Conservation (phyloP, 2,329 filamentous ascomycete genomes). For the Dothideomycetidae sp. region DNA sequence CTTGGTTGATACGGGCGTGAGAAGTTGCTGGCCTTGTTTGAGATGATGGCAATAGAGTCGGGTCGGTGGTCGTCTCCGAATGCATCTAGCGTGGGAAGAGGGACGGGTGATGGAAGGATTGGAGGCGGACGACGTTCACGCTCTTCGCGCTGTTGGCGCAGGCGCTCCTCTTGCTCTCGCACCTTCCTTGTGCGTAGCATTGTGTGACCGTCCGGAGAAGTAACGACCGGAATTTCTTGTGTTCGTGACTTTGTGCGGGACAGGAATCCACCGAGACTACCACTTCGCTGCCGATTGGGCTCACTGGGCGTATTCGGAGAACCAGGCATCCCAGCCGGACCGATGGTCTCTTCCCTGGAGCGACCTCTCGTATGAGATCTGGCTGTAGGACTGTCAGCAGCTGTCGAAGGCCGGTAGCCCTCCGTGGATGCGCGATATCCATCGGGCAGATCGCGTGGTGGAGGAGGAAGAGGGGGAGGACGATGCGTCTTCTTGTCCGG, state of each 20-base stretch:
- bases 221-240: constrained; percentile 11
- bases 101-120: constrained; percentile 37
- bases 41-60: constrained; percentile 47
- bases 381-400: constrained; percentile 8
- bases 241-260: constrained; percentile 10
- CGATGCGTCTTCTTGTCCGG: constrained; percentile 1
- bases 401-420: constrained; percentile 7
- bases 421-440: constrained; percentile 8
- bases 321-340: not conserved
- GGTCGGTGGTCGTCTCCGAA: constrained; percentile 51
- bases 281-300: constrained; percentile 1
- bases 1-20: constrained; percentile 28
- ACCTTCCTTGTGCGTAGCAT: constrained; percentile 27
- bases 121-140: constrained; percentile 44
- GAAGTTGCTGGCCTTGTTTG: constrained; percentile 28
- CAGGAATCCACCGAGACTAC: constrained; percentile 11
- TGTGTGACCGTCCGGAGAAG: constrained; percentile 6
- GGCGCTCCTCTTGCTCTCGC: constrained; percentile 36
- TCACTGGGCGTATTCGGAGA: constrained; percentile 3
- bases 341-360: constrained; percentile 7
- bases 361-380: constrained; percentile 6
- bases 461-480: constrained; percentile 9
- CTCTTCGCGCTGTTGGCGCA: constrained; percentile 42
- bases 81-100: constrained; percentile 37
- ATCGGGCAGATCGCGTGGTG: constrained; percentile 5